Evolutionary conservation across 1,284 basidiomycete genomes (phyloP).

Genomic region (Afroboletus lepidellus): DNA sequence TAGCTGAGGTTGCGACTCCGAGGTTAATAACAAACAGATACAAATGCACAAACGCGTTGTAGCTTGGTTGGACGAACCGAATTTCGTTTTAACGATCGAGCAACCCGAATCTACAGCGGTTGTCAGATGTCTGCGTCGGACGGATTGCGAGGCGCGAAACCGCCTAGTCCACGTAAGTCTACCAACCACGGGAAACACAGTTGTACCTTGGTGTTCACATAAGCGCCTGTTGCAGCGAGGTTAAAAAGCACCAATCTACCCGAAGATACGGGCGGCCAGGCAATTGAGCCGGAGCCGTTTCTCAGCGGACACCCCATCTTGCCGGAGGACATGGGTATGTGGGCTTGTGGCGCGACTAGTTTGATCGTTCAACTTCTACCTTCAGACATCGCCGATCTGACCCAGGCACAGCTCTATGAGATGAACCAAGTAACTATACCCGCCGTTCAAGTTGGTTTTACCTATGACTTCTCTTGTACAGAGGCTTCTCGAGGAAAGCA

Average conservation of each 20-base stretch:
- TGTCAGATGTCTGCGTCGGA: constrained; percentile 18
- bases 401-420: constrained; percentile 44
- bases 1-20: too few relatives aligned
- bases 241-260: constrained; percentile 30
- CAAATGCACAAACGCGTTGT: neutral
- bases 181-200: neutral
- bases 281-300: constrained; percentile 16
- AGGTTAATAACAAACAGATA: constrained; percentile 10
- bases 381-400: constrained; percentile 34
- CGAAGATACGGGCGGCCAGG: constrained; percentile 10
- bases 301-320: constrained; percentile 32
- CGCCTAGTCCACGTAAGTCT: constrained; percentile 29
- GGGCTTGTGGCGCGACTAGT: neutral
- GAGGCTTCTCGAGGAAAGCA: constrained; percentile 50
- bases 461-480: constrained; percentile 19
- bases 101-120: neutral
- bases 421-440: constrained; percentile 43
- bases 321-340: constrained; percentile 32
- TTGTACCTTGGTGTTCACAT: neutral
- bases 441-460: constrained; percentile 2
- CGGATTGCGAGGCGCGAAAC: constrained; percentile 4
- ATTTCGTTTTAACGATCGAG: neutral
- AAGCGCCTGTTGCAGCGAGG: constrained; percentile 18
- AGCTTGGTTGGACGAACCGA: neutral
- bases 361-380: neutral